Percentiles rank a stretch among this genome's conserved stretches.
These are phyloP conservation scores for Trichomonas vaginalis DNA, from an alignment of 208 protist genomes.

Conservation along the genomic window DNA sequence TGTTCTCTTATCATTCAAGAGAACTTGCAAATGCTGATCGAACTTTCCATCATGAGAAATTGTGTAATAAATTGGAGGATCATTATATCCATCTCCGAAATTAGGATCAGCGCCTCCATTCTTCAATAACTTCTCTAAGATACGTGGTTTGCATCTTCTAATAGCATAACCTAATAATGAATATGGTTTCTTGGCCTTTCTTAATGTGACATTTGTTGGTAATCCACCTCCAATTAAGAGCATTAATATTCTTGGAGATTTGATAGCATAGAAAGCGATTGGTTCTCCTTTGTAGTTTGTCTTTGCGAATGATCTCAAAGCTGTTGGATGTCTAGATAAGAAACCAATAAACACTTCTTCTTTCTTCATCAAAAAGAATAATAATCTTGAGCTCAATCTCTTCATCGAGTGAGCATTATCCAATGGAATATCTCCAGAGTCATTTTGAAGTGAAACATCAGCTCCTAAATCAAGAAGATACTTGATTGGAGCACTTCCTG, in stretches of 20 bases:
- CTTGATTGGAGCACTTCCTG: neutral
- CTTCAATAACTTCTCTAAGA: neutral
- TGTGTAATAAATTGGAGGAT: neutral
- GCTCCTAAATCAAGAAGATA: neutral
- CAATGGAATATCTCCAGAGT: neutral
- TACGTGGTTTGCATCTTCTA: neutral
- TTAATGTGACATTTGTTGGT: neutral
- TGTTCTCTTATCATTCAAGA: neutral
- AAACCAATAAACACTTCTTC: neutral
- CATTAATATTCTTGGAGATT: neutral
- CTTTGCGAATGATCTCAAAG: neutral
- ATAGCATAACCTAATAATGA: neutral
- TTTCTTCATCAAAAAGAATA: neutral
- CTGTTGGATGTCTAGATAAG: neutral
- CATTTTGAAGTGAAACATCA: neutral
- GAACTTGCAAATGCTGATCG: neutral
- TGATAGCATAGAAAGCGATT: neutral
- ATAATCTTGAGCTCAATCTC: neutral
- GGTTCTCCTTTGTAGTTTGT: neutral
- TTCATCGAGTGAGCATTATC: neutral
- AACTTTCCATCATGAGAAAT: neutral
- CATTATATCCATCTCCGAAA: neutral
- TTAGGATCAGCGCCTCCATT: neutral
- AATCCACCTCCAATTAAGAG: neutral
- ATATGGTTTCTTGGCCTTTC: neutral